Percentiles rank a stretch among this genome's conserved stretches.
phyloP scores from a whole-genome alignment of 345 rosid genomes.

The Hibiscus syriacus region DNA sequence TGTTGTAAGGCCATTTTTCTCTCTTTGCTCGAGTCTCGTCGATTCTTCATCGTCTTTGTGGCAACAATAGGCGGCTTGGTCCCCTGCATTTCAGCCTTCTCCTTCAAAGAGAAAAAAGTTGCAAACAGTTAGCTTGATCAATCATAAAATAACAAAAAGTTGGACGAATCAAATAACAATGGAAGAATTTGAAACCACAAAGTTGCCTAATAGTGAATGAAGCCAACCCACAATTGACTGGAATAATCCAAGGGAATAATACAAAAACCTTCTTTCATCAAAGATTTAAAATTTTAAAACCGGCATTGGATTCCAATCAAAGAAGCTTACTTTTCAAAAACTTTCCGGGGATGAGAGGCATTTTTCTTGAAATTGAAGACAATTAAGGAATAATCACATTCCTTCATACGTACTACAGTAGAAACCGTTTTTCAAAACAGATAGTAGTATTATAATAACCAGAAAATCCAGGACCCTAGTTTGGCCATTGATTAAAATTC shows the following conservation, averaged over 20 bases:
- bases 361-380: constrained; percentile 20
- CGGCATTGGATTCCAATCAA: background rate
- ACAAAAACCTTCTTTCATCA: background rate
- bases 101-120: constrained; percentile 15
- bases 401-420: constrained; percentile 1
- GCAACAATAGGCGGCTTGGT: constrained; percentile 26
- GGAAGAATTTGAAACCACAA: too few relatives aligned
- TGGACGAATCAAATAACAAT: background rate
- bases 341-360: constrained; percentile 14
- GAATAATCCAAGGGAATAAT: background rate
- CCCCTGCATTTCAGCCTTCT: constrained; percentile 39
- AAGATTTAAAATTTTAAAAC: background rate
- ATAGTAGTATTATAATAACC: background rate
- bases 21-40: constrained; percentile 33
- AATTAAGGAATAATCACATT: constrained; percentile 5
- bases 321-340: constrained; percentile 2
- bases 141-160: background rate
- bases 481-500: background rate
- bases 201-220: too few relatives aligned
- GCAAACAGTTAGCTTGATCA: background rate
- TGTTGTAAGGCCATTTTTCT: constrained; percentile 56
- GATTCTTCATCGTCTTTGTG: constrained; percentile 27
- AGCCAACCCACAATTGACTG: background rate
- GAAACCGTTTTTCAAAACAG: constrained; percentile 21
- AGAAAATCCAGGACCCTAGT: background rate